Conservation (phyloP, 2,329 filamentous ascomycete species). For the Talaromyces sp. region DNA sequence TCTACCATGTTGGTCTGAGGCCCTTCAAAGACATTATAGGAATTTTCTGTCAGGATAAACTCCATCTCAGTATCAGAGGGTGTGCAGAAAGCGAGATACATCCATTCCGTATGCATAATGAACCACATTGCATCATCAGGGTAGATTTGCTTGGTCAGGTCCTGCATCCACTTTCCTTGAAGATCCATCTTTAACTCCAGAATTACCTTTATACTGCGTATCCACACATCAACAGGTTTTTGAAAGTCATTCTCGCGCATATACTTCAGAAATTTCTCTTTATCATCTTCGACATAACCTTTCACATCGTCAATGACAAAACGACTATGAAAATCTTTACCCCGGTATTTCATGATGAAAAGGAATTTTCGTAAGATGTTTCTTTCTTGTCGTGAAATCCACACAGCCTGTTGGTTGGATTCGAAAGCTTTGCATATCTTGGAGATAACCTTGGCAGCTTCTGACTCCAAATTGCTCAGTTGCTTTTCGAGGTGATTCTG, state of each 20-base stretch:
- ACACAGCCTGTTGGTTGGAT: conserved; percentile 22
- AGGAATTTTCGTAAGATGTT: conserved; percentile 48
- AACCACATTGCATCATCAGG: conserved; percentile 34
- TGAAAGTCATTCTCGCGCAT: conserved; percentile 32
- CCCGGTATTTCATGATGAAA: conserved; percentile 49
- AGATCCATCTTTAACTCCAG: conserved; percentile 34
- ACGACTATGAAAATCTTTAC: conserved; percentile 34
- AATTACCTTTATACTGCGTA: conserved; percentile 34
- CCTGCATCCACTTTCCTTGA: conserved; percentile 28
- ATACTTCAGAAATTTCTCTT: conserved; percentile 29
- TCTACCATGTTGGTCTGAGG: conserved; percentile 13
- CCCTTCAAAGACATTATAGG: conserved; percentile 35
- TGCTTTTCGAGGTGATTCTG: conserved; percentile 31
- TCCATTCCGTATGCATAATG: conserved; percentile 27
- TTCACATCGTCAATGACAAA: conserved; percentile 37
- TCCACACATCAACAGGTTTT: conserved; percentile 37
- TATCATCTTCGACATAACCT: conserved; percentile 35
- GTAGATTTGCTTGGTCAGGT: conserved; percentile 29
- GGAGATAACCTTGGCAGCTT: conserved; percentile 27
- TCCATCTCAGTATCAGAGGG: conserved; percentile 29
- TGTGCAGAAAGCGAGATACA: conserved; percentile 34
- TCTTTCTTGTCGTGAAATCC: conserved; percentile 33
- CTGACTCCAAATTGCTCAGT: conserved; percentile 29
- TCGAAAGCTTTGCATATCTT: conserved; percentile 24
- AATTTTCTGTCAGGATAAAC: conserved; percentile 37